Evolutionary conservation across 768 basidiomycete species (phyloP), one percentile per base, ranked within the genome.

Genomic region (Auriscalpium orientale): DNA sequence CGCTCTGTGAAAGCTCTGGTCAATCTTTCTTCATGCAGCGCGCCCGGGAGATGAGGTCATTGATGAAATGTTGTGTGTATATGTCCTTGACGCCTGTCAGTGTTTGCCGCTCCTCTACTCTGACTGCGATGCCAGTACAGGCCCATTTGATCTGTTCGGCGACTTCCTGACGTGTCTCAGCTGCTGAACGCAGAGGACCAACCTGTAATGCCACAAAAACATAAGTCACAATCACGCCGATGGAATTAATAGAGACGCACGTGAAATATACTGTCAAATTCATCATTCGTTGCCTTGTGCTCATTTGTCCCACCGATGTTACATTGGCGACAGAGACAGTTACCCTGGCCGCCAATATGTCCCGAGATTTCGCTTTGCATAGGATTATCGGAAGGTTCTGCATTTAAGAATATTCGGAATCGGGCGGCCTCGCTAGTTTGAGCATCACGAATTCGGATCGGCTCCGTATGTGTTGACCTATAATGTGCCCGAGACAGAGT

Each of bases 271-370:
- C 35, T 50, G 50, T 71, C 63, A 60, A 68, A 78, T 0, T 76
- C 74, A 1, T 62, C 53, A 38, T 74, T 62, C 0, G 66, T 60
- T 46, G 63, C 62, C 45, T 74, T 77, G 4, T 64, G 44, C 51
- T 68, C 62, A 22, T 69, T 64, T 0, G 67, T 63, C 0, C 76
- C 72, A 1, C 78, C 73, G 15, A 68, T 66, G 44, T 65, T 1
- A 46, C 76, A 79, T 59, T 72, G 74, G 2, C 67, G 58, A 52
- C 77, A 79, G 4, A 65, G 67, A n/a, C 52, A 50, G 43, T 55
- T 58, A n/a, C n/a, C 18, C 28, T 67, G 63, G 0, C 66, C 64
- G 1, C 77, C 73, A 40, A 71, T 74, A 38, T 79, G 76, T 0
- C 47, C 54, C 22, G 45, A 54, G 7, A 46, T 11, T 46, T 67